phyloP scores from a whole-genome alignment of 2,329 filamentous ascomycete genomes.

The Hymenotorrendiella dingleyae region DNA sequence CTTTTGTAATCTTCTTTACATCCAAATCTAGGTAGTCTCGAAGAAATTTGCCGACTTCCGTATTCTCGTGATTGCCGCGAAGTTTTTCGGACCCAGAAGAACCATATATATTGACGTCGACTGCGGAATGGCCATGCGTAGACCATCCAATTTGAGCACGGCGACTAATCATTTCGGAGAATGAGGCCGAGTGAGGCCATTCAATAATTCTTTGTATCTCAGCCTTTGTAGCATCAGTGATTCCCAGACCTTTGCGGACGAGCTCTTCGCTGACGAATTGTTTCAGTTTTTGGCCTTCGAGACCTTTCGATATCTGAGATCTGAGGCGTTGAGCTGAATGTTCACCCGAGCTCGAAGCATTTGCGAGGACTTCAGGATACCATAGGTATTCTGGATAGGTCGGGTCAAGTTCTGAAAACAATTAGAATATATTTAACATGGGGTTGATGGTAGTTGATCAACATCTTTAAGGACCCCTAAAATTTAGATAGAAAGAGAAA shows the following conservation, averaged over 20 bases:
- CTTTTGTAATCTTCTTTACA: conserved; percentile 68
- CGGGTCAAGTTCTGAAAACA: too few species aligned
- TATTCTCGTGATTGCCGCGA: conserved; percentile 93
- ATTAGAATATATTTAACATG: too few species aligned
- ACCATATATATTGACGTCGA: conserved; percentile 95
- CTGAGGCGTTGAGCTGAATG: conserved; percentile 59
- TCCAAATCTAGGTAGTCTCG: conserved; percentile 74
- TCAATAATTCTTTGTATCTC: conserved; percentile 66
- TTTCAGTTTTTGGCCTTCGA: conserved; percentile 38
- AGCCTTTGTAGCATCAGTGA: conserved; percentile 62
- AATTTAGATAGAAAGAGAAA: too few species aligned
- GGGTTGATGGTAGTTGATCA: too few species aligned
- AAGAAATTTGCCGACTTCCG: conserved; percentile 80
- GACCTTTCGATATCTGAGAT: conserved; percentile 42
- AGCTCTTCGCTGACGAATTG: conserved; percentile 64
- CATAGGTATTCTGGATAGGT: conserved; percentile 67
- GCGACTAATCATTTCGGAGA: conserved; percentile 81
- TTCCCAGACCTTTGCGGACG: conserved; percentile 66
- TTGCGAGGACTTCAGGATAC: conserved; percentile 77
- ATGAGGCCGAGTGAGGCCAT: conserved; percentile 48
- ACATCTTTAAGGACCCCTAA: too few species aligned
- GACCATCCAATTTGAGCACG: conserved; percentile 89
- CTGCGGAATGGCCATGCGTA: conserved; percentile 87
- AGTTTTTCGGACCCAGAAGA: conserved; percentile 59
- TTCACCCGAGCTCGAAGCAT: conserved; percentile 70